Conservation (phyloP, 352 stramenopile species). For the Blastocystis sp. region DNA sequence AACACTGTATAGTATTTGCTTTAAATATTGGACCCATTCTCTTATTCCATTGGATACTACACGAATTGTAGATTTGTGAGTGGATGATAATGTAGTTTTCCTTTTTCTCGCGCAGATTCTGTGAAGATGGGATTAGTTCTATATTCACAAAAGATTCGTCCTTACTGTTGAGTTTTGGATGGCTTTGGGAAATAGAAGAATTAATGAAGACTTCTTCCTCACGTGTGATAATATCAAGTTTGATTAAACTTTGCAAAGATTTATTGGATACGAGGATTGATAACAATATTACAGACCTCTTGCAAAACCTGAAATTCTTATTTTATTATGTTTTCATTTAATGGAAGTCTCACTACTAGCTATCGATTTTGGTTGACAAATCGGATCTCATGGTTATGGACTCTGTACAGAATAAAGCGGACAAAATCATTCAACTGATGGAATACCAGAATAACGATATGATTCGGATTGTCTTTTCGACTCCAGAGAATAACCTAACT, state of each 20-base stretch:
- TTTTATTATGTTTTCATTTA: not conserved
- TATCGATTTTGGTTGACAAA: not conserved
- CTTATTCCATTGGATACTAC: not conserved
- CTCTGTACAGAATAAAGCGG: too few relatives aligned
- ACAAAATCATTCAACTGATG: too few relatives aligned
- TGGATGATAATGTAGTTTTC: not conserved
- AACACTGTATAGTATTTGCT: not conserved
- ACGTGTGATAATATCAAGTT: not conserved
- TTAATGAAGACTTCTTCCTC: not conserved
- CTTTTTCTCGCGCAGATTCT: not conserved
- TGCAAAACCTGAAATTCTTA: not conserved
- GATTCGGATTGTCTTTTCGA: too few relatives aligned
- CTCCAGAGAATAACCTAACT: too few relatives aligned
- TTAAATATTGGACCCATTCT: not conserved
- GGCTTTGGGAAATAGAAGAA: not conserved
- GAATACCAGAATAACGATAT: too few relatives aligned
- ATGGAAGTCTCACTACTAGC: not conserved
- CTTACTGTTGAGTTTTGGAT: not conserved
- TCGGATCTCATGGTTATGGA: too few relatives aligned
- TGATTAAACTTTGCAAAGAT: not conserved
- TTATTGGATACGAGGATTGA: not conserved
- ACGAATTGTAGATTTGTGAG: not conserved
- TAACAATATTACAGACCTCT: not conserved
- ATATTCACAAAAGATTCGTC: not conserved
- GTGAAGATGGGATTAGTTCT: not conserved